These are phyloP conservation scores for Favolaschia claudopus DNA, from an alignment of 768 basidiomycete genomes.

Conservation along the genomic window DNA sequence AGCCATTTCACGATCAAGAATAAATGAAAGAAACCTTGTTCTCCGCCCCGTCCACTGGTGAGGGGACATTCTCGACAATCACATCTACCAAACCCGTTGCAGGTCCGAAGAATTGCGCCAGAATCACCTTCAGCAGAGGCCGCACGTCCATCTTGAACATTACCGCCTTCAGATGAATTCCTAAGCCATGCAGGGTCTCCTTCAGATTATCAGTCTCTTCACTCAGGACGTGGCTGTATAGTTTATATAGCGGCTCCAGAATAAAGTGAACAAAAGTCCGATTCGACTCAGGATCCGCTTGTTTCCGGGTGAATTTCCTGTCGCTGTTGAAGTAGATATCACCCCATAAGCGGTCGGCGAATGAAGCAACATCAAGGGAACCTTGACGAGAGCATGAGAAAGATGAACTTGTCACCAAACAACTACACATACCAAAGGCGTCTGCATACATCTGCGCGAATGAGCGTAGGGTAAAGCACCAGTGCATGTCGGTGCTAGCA, in stretches of 20 bases:
- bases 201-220: conserved; percentile 91
- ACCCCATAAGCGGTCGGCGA: conserved; percentile 95
- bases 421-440: conserved; percentile 71
- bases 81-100: conserved; percentile 92
- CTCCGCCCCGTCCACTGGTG: conserved; percentile 66
- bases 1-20: neutral
- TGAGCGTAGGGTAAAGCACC: conserved; percentile 94
- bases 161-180: conserved; percentile 87
- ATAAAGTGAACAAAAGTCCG: conserved; percentile 96
- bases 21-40: conserved; percentile 58
- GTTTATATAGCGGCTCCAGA: conserved; percentile 94
- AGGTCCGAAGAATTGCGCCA: conserved; percentile 96
- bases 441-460: conserved; percentile 98
- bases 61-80: conserved; percentile 89
- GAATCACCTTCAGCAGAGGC: conserved; percentile 90
- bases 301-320: conserved; percentile 91
- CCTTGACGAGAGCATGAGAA: conserved; percentile 47
- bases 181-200: conserved; percentile 76
- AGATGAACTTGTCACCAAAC: neutral
- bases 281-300: conserved; percentile 76
- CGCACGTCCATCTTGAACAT: conserved; percentile 99
- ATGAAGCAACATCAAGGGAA: conserved; percentile 80
- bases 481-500: conserved; percentile 95
- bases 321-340: conserved; percentile 94
- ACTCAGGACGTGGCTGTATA: conserved; percentile 94